A percentile compares a stretch with the other conserved stretches of the same genome.
These are phyloP conservation scores for Lentinula sp. DNA, from an alignment of 768 basidiomycete species.

Conservation along the genomic window DNA sequence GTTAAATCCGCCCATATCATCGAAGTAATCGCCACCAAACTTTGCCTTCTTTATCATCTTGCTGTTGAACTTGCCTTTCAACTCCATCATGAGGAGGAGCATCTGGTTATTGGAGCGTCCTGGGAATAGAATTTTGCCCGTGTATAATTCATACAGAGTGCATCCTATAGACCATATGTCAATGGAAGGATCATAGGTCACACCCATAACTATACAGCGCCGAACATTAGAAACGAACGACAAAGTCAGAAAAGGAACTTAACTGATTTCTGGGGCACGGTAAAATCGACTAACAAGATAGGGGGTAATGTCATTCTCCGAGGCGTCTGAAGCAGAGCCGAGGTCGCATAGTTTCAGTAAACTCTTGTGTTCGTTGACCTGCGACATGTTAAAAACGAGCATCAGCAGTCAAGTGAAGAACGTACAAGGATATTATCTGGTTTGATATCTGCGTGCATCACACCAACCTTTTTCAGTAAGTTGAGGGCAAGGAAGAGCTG, in stretches of 20 bases:
- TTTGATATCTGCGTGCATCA: conserved; percentile 99
- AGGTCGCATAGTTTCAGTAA: conserved; percentile 92
- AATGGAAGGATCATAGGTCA: conserved; percentile 89
- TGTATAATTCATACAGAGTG: conserved; percentile 93
- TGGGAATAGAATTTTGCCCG: conserved; percentile 96
- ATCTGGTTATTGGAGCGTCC: conserved; percentile 97
- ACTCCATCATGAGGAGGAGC: conserved; percentile 96
- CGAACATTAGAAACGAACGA: conserved; percentile 9
- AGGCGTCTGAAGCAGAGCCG: conserved; percentile 93
- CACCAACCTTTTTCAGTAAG: conserved; percentile 79
- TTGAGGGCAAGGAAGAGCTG: conserved; percentile 89
- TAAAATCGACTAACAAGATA: conserved; percentile 98
- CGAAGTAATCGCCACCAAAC: conserved; percentile 91
- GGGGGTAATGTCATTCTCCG: conserved; percentile 95
- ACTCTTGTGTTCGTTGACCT: conserved; percentile 96
- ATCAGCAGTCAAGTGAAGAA: conserved; percentile 10
- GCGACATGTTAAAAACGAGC: neutral
- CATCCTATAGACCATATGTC: conserved; percentile 98
- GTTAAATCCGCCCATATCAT: conserved; percentile 84
- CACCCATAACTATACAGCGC: conserved; percentile 71
- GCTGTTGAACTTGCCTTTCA: conserved; percentile 88
- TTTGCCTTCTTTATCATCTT: conserved; percentile 94
- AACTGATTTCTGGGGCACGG: conserved; percentile 98
- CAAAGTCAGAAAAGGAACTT: conserved; percentile 7
- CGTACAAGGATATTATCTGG: conserved; percentile 94